phyloP scores from a whole-genome alignment of 257 asterid species.

The Paraleonurus japonicus region DNA sequence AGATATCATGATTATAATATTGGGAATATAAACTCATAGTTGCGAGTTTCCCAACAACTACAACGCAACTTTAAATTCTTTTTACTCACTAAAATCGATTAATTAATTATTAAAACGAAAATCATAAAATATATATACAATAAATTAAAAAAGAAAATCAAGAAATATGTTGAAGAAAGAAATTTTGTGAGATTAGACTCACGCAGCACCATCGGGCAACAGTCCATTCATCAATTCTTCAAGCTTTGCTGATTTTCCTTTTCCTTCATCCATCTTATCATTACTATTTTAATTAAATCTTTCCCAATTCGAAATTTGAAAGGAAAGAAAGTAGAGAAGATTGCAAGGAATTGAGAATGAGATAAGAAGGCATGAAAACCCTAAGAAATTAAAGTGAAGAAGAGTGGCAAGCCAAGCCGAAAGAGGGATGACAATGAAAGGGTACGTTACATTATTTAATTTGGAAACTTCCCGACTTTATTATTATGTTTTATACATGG shows the following conservation, averaged over 20 bases:
- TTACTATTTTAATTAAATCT: too few relatives aligned
- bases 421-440: too few relatives aligned
- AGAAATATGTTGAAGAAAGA: slow-evolving; percentile 4
- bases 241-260: slow-evolving; percentile 11
- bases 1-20: too few relatives aligned
- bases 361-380: background rate
- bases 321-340: too few relatives aligned
- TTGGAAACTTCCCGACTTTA: too few relatives aligned
- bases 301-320: background rate
- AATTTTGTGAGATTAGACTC: background rate
- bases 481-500: too few relatives aligned
- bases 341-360: too few relatives aligned
- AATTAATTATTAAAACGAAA: background rate
- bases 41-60: too few relatives aligned
- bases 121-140: background rate
- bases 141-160: background rate
- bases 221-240: slow-evolving; percentile 30
- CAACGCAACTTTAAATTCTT: background rate
- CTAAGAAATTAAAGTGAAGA: background rate
- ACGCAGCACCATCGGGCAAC: slow-evolving; percentile 35
- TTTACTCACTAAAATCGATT: background rate
- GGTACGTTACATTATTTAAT: too few relatives aligned
- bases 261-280: too few relatives aligned
- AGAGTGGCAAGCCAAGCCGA: background rate
- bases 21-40: background rate